phyloP scores from a whole-genome alignment of 306 rosid species.

The Casuarina equisetifolia region DNA sequence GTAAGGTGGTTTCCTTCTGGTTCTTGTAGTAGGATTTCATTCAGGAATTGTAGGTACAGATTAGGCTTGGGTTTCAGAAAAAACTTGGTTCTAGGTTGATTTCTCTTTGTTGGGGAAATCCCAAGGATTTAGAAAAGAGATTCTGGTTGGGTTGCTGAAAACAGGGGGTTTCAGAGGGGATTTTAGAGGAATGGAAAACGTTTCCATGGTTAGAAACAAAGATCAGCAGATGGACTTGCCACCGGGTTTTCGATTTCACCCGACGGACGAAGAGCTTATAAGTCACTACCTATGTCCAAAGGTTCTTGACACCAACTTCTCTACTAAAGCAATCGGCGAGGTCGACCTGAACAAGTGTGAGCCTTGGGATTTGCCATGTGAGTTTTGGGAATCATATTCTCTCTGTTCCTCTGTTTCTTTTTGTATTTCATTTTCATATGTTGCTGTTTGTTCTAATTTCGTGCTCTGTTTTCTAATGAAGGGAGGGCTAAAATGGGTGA shows the following conservation, averaged over 20 bases:
- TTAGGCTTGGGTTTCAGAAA: background rate
- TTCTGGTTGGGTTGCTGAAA: slow-evolving; percentile 3
- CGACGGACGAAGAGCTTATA: slow-evolving; percentile 86
- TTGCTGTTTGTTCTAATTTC: slow-evolving; percentile 6
- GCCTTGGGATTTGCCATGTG: slow-evolving; percentile 96
- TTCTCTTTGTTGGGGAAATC: background rate
- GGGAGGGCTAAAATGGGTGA: slow-evolving; percentile 86
- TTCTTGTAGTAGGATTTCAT: background rate
- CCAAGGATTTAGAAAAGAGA: slow-evolving; percentile 2
- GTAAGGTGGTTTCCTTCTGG: slow-evolving; percentile 5
- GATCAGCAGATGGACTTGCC: slow-evolving; percentile 60
- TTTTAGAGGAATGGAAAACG: slow-evolving; percentile 46
- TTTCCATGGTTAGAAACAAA: slow-evolving; percentile 25
- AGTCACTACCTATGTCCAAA: slow-evolving; percentile 67
- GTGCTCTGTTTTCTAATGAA: slow-evolving; percentile 22
- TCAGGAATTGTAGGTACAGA: background rate
- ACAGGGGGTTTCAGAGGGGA: slow-evolving; percentile 21
- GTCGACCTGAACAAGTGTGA: slow-evolving; percentile 83
- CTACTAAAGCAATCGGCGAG: slow-evolving; percentile 64
- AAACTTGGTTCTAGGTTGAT: slow-evolving; percentile 6
- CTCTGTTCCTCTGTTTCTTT: background rate
- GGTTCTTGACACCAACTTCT: slow-evolving; percentile 55
- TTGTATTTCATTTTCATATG: background rate
- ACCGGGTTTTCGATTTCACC: slow-evolving; percentile 91
- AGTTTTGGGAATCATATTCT: slow-evolving; percentile 23